A percentile compares a stretch with the other conserved stretches of the same genome.
Conservation (phyloP, 2,329 filamentous ascomycete genomes). For the Cercospora janseana region DNA sequence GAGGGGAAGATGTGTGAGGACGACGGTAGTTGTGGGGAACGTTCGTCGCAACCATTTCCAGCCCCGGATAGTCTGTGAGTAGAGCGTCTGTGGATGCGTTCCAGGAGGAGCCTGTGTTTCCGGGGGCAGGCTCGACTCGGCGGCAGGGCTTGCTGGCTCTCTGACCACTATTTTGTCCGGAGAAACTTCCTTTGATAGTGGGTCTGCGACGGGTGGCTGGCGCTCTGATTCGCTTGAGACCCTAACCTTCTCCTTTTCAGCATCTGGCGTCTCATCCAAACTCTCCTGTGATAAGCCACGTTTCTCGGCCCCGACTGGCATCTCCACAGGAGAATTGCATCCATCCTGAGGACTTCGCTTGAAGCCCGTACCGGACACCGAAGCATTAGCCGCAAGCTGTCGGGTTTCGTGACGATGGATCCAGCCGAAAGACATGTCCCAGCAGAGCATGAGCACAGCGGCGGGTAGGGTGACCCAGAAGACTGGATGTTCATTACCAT, state of each 20-base stretch:
- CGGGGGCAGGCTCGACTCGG: too few species aligned
- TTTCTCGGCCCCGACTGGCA: background rate
- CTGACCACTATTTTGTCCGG: background rate
- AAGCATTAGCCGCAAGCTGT: slow-evolving; percentile 53
- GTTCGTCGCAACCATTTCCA: slow-evolving; percentile 66
- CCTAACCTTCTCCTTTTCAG: background rate
- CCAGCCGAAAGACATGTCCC: slow-evolving; percentile 66
- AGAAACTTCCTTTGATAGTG: background rate
- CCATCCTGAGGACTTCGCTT: too few species aligned
- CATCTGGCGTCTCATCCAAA: background rate
- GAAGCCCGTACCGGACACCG: too few species aligned
- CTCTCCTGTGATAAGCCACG: background rate
- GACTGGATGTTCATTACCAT: slow-evolving; percentile 56
- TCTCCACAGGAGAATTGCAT: background rate
- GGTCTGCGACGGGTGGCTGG: background rate
- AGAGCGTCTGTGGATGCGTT: background rate
- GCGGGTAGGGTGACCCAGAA: slow-evolving; percentile 69
- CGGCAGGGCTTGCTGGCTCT: background rate
- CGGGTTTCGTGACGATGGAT: slow-evolving; percentile 61
- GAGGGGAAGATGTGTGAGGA: slow-evolving; percentile 64
- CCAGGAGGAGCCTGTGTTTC: background rate
- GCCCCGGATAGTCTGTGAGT: background rate
- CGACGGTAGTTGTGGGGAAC: slow-evolving; percentile 66
- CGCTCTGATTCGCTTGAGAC: background rate
- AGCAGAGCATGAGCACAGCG: slow-evolving; percentile 66